These are phyloP conservation scores for Apiosordaria backusii DNA, from an alignment of 495 filamentous ascomycete species.

Conservation along the genomic window DNA sequence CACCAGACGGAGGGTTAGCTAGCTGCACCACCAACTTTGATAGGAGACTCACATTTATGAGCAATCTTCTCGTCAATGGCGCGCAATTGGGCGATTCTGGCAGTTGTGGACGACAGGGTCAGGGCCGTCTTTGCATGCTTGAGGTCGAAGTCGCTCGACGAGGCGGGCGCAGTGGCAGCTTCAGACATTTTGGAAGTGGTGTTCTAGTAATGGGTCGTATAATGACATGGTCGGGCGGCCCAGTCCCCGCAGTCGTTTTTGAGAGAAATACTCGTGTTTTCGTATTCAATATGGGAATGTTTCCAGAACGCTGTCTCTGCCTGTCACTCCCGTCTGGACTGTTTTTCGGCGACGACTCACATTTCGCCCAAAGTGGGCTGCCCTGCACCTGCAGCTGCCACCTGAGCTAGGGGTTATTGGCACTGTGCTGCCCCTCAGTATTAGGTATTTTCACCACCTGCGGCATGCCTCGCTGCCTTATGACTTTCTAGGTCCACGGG, in stretches of 20 bases:
- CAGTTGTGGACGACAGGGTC: slow-evolving; percentile 48
- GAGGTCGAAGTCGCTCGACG: slow-evolving; percentile 37
- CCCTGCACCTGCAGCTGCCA: not conserved
- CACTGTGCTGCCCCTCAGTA: slow-evolving; percentile 12
- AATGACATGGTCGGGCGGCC: slow-evolving; percentile 31
- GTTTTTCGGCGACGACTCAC: slow-evolving; percentile 15
- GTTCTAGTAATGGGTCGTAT: slow-evolving; percentile 30
- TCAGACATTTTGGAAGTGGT: slow-evolving; percentile 44
- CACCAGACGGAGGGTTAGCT: not conserved
- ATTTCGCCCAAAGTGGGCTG: slow-evolving; percentile 11
- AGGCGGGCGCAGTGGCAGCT: slow-evolving; percentile 31
- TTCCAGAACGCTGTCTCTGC: not conserved
- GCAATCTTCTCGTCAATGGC: slow-evolving; percentile 46
- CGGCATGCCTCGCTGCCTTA: no score
- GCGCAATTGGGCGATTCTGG: slow-evolving; percentile 42
- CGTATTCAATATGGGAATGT: not conserved
- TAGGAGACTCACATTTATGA: slow-evolving; percentile 39
- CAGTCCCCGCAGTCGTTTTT: slow-evolving; percentile 12
- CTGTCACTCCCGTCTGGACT: not conserved
- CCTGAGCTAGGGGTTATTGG: not conserved
- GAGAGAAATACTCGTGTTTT: not conserved
- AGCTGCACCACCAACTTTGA: not conserved
- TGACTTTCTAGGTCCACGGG: no score
- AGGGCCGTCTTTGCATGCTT: slow-evolving; percentile 36
- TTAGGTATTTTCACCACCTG: no score